phyloP scores from a whole-genome alignment of 1,284 basidiomycete genomes.

The Xerocomus nothofagi region DNA sequence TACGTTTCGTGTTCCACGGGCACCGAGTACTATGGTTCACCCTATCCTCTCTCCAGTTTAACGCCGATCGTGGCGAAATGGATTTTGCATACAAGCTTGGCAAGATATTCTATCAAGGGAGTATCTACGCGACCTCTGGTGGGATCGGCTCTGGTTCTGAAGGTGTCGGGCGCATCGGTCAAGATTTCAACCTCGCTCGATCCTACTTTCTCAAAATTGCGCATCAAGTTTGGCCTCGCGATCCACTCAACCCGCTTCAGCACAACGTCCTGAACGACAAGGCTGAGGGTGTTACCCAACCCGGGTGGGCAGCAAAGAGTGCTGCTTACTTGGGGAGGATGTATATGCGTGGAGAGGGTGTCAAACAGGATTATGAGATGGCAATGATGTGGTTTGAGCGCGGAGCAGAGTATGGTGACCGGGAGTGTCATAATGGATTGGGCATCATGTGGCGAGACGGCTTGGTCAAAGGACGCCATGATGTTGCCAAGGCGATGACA shows the following conservation, averaged over 20 bases:
- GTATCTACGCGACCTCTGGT: conserved; percentile 71
- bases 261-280: conserved; percentile 39
- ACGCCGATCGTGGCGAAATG: conserved; percentile 85
- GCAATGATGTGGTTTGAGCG: conserved; percentile 93
- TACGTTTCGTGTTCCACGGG: conserved; percentile 36
- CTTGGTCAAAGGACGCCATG: conserved; percentile 63
- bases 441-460: conserved; percentile 94
- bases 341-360: conserved; percentile 93
- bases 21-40: conserved; percentile 3
- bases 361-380: conserved; percentile 69
- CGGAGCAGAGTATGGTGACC: conserved; percentile 79
- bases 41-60: conserved; percentile 59
- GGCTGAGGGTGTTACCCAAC: conserved; percentile 57
- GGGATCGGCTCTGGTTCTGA: conserved; percentile 85
- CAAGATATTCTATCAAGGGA: conserved; percentile 93
- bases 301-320: conserved; percentile 72
- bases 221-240: conserved; percentile 79
- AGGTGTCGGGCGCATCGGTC: conserved; percentile 77
- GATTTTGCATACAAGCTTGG: conserved; percentile 87
- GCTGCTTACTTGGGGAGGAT: conserved; percentile 90
- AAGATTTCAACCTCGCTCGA: conserved; percentile 72
- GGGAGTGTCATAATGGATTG: conserved; percentile 85
- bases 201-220: conserved; percentile 84
- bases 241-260: conserved; percentile 57
- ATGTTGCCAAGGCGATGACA: conserved; percentile 65